Evolutionary conservation across 257 asterid genomes (phyloP).

Genomic region (Eustoma russellianum): DNA sequence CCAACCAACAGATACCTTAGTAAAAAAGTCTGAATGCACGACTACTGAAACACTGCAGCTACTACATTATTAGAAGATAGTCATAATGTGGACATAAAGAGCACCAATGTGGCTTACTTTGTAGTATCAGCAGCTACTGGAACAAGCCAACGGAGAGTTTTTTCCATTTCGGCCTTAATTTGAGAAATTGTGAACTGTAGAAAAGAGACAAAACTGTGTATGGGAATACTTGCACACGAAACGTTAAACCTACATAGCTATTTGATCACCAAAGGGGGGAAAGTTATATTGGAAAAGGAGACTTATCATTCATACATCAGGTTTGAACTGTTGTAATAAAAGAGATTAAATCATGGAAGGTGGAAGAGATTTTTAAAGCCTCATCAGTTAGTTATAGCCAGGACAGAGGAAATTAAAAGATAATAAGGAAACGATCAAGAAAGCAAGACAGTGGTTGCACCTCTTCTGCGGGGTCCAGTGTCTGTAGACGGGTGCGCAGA

Average conservation of each 20-base stretch:
- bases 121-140: constrained; percentile 89
- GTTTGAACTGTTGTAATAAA: neutral
- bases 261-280: neutral
- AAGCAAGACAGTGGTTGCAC: constrained; percentile 21
- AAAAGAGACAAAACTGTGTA: neutral
- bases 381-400: neutral
- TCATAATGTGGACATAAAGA: neutral
- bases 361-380: neutral
- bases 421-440: neutral
- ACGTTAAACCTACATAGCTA: neutral
- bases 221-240: neutral
- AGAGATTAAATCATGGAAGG: neutral
- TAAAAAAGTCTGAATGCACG: neutral
- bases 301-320: neutral
- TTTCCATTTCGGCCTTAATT: constrained; percentile 92
- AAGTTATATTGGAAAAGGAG: neutral
- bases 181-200: constrained; percentile 71
- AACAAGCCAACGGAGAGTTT: constrained; percentile 88
- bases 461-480: constrained; percentile 45
- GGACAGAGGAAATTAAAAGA: constrained; percentile 1
- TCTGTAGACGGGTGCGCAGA: constrained; percentile 43
- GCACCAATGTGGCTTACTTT: constrained; percentile 33
- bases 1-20: too few relatives aligned
- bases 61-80: neutral
- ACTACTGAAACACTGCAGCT: neutral